Base-by-base conservation (phyloP, 2,329 filamentous ascomycete genomes). In the Calonectria fujianensis region DNA sequence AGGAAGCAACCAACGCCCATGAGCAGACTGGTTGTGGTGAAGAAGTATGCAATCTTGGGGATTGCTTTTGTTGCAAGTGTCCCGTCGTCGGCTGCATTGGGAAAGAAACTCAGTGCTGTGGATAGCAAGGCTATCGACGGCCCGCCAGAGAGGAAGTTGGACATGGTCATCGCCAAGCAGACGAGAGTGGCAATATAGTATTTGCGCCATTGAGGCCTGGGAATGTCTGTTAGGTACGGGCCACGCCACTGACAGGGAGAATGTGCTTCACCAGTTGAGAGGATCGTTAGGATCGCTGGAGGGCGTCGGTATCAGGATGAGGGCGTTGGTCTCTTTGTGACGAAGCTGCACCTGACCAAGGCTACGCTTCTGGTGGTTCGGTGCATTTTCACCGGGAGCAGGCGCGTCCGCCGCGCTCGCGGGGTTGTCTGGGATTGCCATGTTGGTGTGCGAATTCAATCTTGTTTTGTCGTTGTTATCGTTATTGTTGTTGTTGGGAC, bases 61-160 rank as follows among this genome's bases (percentile, higher is more conserved):
- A 91, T 84, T 13, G 86, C 80, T 0, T 72, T 71, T 3, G 74
- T 78, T 39, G 82, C 61, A 50, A 86, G 74, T 24, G 82, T 80
- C 57, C 73, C 73, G 18, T 78, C 75, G 9, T 83, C 77, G 4
- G 81, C 75, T 18, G 83, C 77, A 4, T 82, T 78, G 4, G 87
- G 87, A 73, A 88, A 89, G 82, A 90, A 89, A 74, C 86, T 84
- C 10, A 85, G 76, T 4, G 89, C 86, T 6, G 87, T 89, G 3
- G 85, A 78, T 14, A 88, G 82, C 51, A 91, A 88, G 69, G 88
- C 89, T 37, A 91, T 87, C 4, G 87, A 86, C 4, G 90, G 89
- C 0, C 87, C 90, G n/a, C 89, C 90, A 0, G 89, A 89, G 6
- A 91, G 82, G 76, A 91, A 91, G 80, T 91, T 91, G 82, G 86